phyloP scores from a whole-genome alignment of 805 yeast genomes.

The Lipomyces oligophaga region DNA sequence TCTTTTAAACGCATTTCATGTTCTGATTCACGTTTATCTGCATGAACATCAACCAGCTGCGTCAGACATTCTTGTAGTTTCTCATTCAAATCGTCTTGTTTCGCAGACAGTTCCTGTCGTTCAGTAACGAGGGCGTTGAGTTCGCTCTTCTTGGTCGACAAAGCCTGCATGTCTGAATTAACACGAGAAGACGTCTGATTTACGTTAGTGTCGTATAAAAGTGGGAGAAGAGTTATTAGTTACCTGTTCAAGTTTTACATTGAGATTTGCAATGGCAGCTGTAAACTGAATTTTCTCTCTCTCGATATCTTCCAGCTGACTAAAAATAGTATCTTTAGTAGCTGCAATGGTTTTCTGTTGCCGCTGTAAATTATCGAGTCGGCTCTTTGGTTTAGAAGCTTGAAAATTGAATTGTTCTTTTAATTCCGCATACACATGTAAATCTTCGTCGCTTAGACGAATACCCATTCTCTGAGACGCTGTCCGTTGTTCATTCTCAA shows the following conservation, averaged over 20 bases:
- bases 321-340: slow-evolving; percentile 21
- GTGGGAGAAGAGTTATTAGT: not conserved
- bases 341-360: slow-evolving; percentile 32
- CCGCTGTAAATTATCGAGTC: slow-evolving; percentile 28
- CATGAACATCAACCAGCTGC: slow-evolving; percentile 66
- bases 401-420: slow-evolving; percentile 47
- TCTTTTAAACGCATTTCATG: slow-evolving; percentile 69
- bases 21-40: slow-evolving; percentile 70
- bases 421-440: slow-evolving; percentile 54
- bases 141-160: slow-evolving; percentile 30
- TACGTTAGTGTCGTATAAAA: not conserved
- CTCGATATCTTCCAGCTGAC: slow-evolving; percentile 23
- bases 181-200: slow-evolving; percentile 22
- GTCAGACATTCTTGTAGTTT: slow-evolving; percentile 57
- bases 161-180: slow-evolving; percentile 30
- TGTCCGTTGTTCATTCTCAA: slow-evolving; percentile 39
- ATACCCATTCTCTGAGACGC: slow-evolving; percentile 38
- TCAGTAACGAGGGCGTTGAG: slow-evolving; percentile 21
- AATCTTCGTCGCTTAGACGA: slow-evolving; percentile 48
- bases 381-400: slow-evolving; percentile 31
- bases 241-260: slow-evolving; percentile 40
- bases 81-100: slow-evolving; percentile 60
- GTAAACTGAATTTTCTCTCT: slow-evolving; percentile 20
- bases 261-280: slow-evolving; percentile 40
- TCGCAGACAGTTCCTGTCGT: slow-evolving; percentile 30